Evolutionary conservation across 345 rosid genomes (phyloP), one percentile per base, ranked within the genome.

Genomic region (Lumnitzera littorea): DNA sequence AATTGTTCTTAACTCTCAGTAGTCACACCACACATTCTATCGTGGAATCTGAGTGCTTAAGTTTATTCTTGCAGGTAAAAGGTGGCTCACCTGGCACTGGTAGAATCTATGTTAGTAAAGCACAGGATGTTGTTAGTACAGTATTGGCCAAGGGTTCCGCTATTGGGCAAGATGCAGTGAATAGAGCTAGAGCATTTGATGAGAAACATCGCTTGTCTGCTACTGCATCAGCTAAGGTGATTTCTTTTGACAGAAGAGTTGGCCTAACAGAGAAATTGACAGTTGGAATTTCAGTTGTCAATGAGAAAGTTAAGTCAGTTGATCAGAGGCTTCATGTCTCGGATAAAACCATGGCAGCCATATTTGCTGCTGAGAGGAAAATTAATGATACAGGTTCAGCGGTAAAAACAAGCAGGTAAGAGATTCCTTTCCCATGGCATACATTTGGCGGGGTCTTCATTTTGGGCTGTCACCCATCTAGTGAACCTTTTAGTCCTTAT

Each of bases 331-430:
- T 94, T 78, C 91, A 86, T 13, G 96, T 94, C 8, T 88, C 99
- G 0, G 95, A 94, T 77, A 90, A 86, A 80, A 94, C 97, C 15
- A 90, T 94, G 99, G 96, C 97, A 43, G 97, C 99, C 25, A 67
- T 90, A 70, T 90, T 88, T 77, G 97, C 99, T 46, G 96, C 99
- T 0, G 97, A 94, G 67, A 87, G 84, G 74, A 94, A 88, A 74
- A 76, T 94, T 76, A 94, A 86, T 57, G 76, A 90, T 72, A 94
- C 97, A 1, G 96, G 99, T 55, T 79, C 99, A 61, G 97, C 97
- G 36, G 97, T 94, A 70, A 94, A 90, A 77, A 88, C 99, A 54
- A 94, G 97, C 95, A 88, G 97, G 97, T 86, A 51, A 55, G 12
- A 16, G 12, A 54, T 47, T 64, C 16, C 49, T 24, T 51, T 5